phyloP scores from a whole-genome alignment of 2,329 filamentous ascomycete genomes.

The Bipolaris zeicola region DNA sequence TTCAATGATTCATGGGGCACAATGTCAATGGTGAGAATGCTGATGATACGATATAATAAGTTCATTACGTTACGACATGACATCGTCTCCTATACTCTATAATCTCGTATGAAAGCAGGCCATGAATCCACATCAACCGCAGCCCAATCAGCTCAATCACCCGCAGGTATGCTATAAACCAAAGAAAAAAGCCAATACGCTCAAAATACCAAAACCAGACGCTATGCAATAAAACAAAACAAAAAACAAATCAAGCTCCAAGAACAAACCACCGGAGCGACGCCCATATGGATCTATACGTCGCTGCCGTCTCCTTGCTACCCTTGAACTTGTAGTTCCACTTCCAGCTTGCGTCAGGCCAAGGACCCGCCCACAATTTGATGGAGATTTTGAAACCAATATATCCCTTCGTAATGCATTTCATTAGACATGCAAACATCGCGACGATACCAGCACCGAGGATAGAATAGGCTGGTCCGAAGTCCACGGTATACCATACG shows the following conservation, averaged over 20 bases:
- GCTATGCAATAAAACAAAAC: slow-evolving; percentile 11
- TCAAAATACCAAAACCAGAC: slow-evolving; percentile 1
- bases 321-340: slow-evolving; percentile 11
- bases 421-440: slow-evolving; percentile 3
- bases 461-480: slow-evolving; percentile 9
- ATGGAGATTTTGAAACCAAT: slow-evolving; percentile 20
- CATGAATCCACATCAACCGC: not conserved
- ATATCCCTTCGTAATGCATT: slow-evolving; percentile 7
- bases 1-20: not conserved
- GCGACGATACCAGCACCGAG: slow-evolving; percentile 7
- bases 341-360: slow-evolving; percentile 11
- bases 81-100: slow-evolving; percentile 9
- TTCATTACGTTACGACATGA: slow-evolving; percentile 8
- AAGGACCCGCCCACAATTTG: slow-evolving; percentile 19
- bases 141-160: not conserved
- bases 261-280: not conserved
- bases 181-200: not conserved
- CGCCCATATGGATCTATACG: not conserved
- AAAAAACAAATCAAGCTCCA: slow-evolving; percentile 1
- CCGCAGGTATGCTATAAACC: not conserved
- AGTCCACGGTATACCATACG: slow-evolving; percentile 4
- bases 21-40: not conserved
- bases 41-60: not conserved
- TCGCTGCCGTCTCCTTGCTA: not conserved
- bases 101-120: not conserved